Base-by-base conservation (phyloP, 768 basidiomycete genomes). In the Lentinula edodes region DNA sequence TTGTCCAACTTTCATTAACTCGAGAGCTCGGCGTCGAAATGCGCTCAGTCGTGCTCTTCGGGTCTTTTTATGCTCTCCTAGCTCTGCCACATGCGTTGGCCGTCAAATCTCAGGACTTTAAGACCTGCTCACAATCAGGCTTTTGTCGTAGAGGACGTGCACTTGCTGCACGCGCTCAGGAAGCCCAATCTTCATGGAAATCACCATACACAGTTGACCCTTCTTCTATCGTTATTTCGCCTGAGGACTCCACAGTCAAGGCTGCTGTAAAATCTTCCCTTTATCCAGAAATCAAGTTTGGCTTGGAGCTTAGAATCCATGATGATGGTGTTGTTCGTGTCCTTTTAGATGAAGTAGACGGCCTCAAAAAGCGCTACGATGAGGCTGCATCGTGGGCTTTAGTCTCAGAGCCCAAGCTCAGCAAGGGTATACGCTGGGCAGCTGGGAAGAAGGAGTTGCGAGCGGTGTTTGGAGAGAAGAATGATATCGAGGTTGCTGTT, bases 111-210 rank as follows among this genome's bases (percentile, higher is more conserved):
- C 82, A 89, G 62, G 93, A 98, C 74, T 99, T 95, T 82, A 98
- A 97, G 74, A 93, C 86, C 61, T 98, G 97, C 70, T 80, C 82
- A n/a, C 93, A 98, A 73, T 85, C 93, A 0, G 95, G 91, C 18
- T 98, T 99, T 75, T 98, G 97, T 78, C 84, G 92, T n/a, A 76
- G 89, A 50, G 93, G 95, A 56, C 87, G 96, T 52, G 90, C 89
- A 0, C 84, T 99, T 50, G 84, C 93, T 61, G 77, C 82, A 8
- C 85, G 93, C 52, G 90, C 92, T 5, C 77, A 77, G 43, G 83
- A 83, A 58, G 79, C 81, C 7, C 73, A 74, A 35, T 72, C 77
- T 12, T 73, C 78, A 4, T 98, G 95, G 91, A 78, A 74, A 42
- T 97, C 95, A 0, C 96, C 96, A 1, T 99, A 98, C 78, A 84